Evolutionary conservation across 441 rosid species (phyloP).

Genomic region (Mallotus repandus): DNA sequence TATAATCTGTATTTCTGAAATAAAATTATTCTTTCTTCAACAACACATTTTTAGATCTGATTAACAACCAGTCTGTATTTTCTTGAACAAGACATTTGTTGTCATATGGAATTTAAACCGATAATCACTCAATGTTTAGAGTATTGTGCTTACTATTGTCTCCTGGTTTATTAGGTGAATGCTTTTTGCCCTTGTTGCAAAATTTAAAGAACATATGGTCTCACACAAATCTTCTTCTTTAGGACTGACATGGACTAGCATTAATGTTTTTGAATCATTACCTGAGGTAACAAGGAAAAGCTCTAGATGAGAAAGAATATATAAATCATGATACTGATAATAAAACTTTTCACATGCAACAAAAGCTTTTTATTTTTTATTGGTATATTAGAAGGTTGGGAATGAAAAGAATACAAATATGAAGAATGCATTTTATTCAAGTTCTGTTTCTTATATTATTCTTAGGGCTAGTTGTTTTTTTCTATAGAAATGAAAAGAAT

Average conservation of each 20-base stretch:
- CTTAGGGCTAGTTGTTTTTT: neutral
- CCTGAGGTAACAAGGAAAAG: constrained; percentile 38
- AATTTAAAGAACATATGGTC: constrained; percentile 74
- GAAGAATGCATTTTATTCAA: neutral
- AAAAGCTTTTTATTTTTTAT: neutral
- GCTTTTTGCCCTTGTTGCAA: constrained; percentile 66
- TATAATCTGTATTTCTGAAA: neutral
- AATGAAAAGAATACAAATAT: neutral
- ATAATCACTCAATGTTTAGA: neutral
- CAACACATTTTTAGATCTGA: neutral
- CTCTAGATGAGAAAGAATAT: neutral
- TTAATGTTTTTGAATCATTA: constrained; percentile 74
- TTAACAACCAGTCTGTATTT: neutral
- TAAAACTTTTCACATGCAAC: neutral
- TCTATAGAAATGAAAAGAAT: neutral
- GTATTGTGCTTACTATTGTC: constrained; percentile 38
- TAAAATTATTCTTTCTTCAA: neutral
- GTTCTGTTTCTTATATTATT: neutral
- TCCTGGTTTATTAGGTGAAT: constrained; percentile 55
- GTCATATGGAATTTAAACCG: neutral
- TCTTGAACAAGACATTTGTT: neutral
- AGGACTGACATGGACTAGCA: constrained; percentile 84
- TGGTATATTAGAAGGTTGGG: neutral
- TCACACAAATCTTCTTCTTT: constrained; percentile 83
- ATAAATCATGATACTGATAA: neutral